Base-by-base conservation (phyloP, 164 flowering plant species). In the Aristolochia contorta region DNA sequence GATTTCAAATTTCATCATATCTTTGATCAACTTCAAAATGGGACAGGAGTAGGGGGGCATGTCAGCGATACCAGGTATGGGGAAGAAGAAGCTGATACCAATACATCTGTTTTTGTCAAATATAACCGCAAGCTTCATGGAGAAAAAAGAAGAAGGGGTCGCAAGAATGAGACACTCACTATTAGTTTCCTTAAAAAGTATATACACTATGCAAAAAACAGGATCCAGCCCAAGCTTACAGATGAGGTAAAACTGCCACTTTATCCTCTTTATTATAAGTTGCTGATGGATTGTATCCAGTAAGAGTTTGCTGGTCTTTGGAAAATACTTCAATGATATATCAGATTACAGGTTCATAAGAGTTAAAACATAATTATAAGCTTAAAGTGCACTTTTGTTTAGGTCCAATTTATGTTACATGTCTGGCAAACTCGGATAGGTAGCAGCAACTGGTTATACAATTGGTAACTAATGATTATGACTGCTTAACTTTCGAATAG, bases 111-210 rank as follows among this genome's bases (percentile, higher is more conserved):
- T 46, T 94, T 76, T 80, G 96, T 91, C 59, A 89, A 91, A 70
- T 87, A 82, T 67, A 88, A 94, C 68, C 78, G 93, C 12, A 82
- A 80, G 84, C 78, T 94, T 41, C 97, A 94, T 79, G 99, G 99
- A 45, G 86, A 74, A 74, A 90, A 70, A 78, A 57, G 71, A 25
- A 76, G 63, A 25, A 78, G 72, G 69, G 79, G 86, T 13, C 80
- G 60, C 52, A 86, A 86, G 75, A 78, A 73, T 64, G 97, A 93
- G 53, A 82, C 86, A 0, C 87, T 94, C 56, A 89, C 93, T 58
- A 88, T 89, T 69, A 82, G 82, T 75, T 94, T 94, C 72, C 96
- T 94, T 5, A 94, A 91, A 65, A 94, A 91, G 76, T 94, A 86
- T 60, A 91, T 94, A 67, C 97, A 94, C 73, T 94, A 94, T 71